phyloP scores from a whole-genome alignment of 164 flowering plant species.

The Aristolochia californica region DNA sequence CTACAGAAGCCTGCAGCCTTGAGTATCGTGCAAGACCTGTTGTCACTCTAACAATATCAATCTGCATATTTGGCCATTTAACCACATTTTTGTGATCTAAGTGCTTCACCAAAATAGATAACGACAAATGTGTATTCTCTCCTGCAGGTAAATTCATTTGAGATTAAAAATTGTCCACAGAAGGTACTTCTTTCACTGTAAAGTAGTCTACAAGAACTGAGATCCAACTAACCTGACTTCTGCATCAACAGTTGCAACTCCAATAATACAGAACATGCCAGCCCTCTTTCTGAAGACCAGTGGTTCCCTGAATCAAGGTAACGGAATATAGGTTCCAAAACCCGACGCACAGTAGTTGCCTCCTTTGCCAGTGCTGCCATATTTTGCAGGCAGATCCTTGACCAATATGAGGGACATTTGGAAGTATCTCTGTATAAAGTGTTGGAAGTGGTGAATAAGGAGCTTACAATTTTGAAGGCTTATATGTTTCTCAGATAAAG shows the following conservation, averaged over 20 bases:
- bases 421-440: slow-evolving; percentile 40
- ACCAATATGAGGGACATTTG: slow-evolving; percentile 69
- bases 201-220: background rate
- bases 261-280: slow-evolving; percentile 49
- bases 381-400: slow-evolving; percentile 68
- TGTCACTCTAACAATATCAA: slow-evolving; percentile 40
- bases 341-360: slow-evolving; percentile 72
- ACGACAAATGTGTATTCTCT: slow-evolving; percentile 47
- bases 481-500: slow-evolving; percentile 3
- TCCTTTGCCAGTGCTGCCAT: slow-evolving; percentile 67
- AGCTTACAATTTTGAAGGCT: background rate
- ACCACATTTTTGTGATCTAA: slow-evolving; percentile 72
- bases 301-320: slow-evolving; percentile 57
- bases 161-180: background rate
- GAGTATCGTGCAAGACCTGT: slow-evolving; percentile 41
- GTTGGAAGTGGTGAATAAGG: slow-evolving; percentile 3
- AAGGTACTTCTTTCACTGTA: background rate
- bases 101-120: slow-evolving; percentile 77
- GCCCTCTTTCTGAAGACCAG: slow-evolving; percentile 62
- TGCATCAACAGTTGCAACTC: slow-evolving; percentile 58
- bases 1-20: slow-evolving; percentile 44
- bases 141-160: slow-evolving; percentile 27
- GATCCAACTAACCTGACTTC: slow-evolving; percentile 45
- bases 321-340: slow-evolving; percentile 73
- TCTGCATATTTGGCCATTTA: slow-evolving; percentile 46